Conservation (phyloP, 768 basidiomycete species). For the Porpolomopsis calyptriformis region DNA sequence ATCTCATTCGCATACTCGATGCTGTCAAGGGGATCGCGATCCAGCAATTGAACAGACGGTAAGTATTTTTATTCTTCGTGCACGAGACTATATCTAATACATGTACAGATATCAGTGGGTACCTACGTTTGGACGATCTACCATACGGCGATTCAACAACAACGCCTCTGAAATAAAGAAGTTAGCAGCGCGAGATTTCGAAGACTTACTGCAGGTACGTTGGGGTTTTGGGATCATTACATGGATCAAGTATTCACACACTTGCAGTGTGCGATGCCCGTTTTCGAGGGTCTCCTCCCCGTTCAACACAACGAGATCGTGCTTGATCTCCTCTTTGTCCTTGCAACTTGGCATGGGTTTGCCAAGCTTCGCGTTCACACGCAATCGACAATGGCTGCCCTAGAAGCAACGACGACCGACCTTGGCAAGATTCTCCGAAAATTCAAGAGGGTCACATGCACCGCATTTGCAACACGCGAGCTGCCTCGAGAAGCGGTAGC, state of each 20-base stretch:
- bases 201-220: conserved; percentile 22
- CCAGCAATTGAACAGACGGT: background rate
- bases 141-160: conserved; percentile 16
- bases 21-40: background rate
- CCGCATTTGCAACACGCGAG: conserved; percentile 6
- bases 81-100: background rate
- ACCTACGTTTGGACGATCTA: conserved; percentile 10
- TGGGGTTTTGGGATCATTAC: background rate
- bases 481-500: conserved; percentile 1
- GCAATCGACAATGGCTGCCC: conserved; percentile 16
- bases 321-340: conserved; percentile 19
- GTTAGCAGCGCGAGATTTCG: conserved; percentile 18
- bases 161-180: conserved; percentile 17
- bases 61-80: background rate
- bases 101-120: conserved; percentile 6
- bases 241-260: no score
- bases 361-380: conserved; percentile 16
- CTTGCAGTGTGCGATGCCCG: conserved; percentile 22
- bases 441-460: conserved; percentile 28
- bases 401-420: conserved; percentile 14
- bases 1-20: conserved; percentile 22
- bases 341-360: conserved; percentile 25
- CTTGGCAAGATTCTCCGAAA: conserved; percentile 19
- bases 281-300: conserved; percentile 23
- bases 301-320: conserved; percentile 14